Evolutionary conservation across 192 early-diverging fungal species (phyloP).

Genomic region (Phycomyces nitens): DNA sequence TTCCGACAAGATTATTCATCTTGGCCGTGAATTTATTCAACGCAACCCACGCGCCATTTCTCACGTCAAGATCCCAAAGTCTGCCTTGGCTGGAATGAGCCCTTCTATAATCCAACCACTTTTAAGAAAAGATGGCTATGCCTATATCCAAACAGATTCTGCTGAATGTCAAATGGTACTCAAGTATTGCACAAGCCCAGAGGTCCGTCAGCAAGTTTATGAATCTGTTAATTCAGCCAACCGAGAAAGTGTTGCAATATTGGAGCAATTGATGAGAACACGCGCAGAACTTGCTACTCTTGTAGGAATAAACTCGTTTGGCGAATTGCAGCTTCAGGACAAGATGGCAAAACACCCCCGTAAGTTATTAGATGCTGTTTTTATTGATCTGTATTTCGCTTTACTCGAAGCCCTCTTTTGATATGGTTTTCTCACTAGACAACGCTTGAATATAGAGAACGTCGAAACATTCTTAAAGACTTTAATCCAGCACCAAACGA

Average conservation of each 20-base stretch:
- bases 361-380: conserved; percentile 16
- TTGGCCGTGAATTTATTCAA: conserved; percentile 73
- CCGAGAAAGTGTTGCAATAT: conserved; percentile 53
- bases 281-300: conserved; percentile 71
- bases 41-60: conserved; percentile 34
- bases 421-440: neutral
- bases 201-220: conserved; percentile 70
- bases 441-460: conserved; percentile 43
- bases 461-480: conserved; percentile 83
- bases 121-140: conserved; percentile 34
- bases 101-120: conserved; percentile 33
- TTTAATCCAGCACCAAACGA: conserved; percentile 57
- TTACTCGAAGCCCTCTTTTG: too few relatives aligned
- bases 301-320: conserved; percentile 79
- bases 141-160: conserved; percentile 57
- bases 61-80: conserved; percentile 37
- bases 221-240: conserved; percentile 70
- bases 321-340: conserved; percentile 79
- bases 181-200: conserved; percentile 58
- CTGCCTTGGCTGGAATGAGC: conserved; percentile 37
- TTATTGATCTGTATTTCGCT: neutral
- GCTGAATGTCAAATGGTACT: conserved; percentile 60
- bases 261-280: conserved; percentile 74
- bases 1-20: conserved; percentile 76
- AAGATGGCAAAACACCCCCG: conserved; percentile 90